Evolutionary conservation across 1,284 basidiomycete genomes (phyloP), one percentile per base, ranked within the genome.

Genomic region (Xerocomus amazonicus): DNA sequence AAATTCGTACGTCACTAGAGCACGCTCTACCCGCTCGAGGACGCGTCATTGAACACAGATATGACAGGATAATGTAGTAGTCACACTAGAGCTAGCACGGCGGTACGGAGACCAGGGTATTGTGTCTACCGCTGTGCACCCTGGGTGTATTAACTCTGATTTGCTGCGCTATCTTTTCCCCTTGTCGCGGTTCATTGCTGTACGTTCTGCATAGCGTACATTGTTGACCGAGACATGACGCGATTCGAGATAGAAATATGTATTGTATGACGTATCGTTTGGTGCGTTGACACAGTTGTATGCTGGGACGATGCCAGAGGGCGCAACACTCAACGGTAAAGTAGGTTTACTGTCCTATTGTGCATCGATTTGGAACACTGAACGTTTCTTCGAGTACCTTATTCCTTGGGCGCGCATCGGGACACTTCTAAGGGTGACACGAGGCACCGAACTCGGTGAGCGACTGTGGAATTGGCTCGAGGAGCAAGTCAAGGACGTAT

Each of bases 381-480:
- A 52, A 19, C 19, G n/a, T 9, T 6, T 33, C 35, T 41, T 39
- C 3, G 33, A 73, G 66, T 73, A 65, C 43, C 53, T 75, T 19
- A 59, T 67, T 23, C 73, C 74, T 0, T 73, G 69, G 70, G 72
- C 73, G 5, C 57, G 67, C 1, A 35, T 59, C 0, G 65, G 60
- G 1, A 41, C 52, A 6, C 49, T 63, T 6, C 45, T 55, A 14
- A 28, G 47, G 23, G 52, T 39, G 0, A 56, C 64, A 12, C 57
- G 60, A 45, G 68, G 72, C 37, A 60, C 60, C 9, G 56, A 56
- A 13, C 43, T 63, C 2, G 70, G 67, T 1, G 56, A 62, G 38
- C 57, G 58, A 52, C 56, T 75, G 3, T 76, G 70, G 71, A 52
- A 53, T 1, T 72, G 68, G 65, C 55, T 75, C 19, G 71, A 73